Conservation (phyloP, 805 yeast genomes). For the Candida chauliodis region DNA sequence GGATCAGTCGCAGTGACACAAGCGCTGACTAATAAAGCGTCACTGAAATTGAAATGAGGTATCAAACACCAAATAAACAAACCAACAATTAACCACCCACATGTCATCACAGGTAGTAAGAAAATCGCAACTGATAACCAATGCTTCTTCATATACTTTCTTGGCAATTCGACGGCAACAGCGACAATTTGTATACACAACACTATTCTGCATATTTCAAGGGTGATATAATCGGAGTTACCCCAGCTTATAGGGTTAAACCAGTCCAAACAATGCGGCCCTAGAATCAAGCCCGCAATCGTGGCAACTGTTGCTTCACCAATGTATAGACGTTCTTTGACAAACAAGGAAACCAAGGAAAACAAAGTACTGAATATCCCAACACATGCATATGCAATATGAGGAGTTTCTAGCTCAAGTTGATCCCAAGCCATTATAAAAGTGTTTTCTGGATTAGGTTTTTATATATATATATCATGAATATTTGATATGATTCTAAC, state of each 20-base stretch:
- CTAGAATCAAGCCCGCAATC: slow-evolving; percentile 79
- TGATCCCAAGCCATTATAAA: slow-evolving; percentile 14
- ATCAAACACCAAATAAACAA: slow-evolving; percentile 74
- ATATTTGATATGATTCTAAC: too few species aligned
- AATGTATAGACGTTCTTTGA: slow-evolving; percentile 78
- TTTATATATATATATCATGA: neutral
- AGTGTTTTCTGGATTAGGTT: neutral
- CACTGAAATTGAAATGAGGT: slow-evolving; percentile 68
- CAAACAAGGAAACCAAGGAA: slow-evolving; percentile 74
- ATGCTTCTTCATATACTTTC: slow-evolving; percentile 81
- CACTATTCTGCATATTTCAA: slow-evolving; percentile 80
- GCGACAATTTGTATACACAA: slow-evolving; percentile 88
- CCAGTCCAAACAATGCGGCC: slow-evolving; percentile 85
- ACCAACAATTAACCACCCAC: slow-evolving; percentile 84
- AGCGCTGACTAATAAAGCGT: slow-evolving; percentile 72
- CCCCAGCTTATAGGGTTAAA: slow-evolving; percentile 85
- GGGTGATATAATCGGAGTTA: slow-evolving; percentile 72
- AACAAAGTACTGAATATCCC: slow-evolving; percentile 81
- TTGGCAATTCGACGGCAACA: slow-evolving; percentile 90
- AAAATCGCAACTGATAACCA: slow-evolving; percentile 74
- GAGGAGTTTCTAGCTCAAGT: slow-evolving; percentile 55
- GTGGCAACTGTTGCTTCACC: slow-evolving; percentile 93
- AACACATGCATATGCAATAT: slow-evolving; percentile 81
- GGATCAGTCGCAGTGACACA: slow-evolving; percentile 96
- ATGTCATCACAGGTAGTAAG: slow-evolving; percentile 83